Evolutionary conservation across 805 yeast genomes (phyloP).

Genomic region (Zygotorulaspora florentina): DNA sequence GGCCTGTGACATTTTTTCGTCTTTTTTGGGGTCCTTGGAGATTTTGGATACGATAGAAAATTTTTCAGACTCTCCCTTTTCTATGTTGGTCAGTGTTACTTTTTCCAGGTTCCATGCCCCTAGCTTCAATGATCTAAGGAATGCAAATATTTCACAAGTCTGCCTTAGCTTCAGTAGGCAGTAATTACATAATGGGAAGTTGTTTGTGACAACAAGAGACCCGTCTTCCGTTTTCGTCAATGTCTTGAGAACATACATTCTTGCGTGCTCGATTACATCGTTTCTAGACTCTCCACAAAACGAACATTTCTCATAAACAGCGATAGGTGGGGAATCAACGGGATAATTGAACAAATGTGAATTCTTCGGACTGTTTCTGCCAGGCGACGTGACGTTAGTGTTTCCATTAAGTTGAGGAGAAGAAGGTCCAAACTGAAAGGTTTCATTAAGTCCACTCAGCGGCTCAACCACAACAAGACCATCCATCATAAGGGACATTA

Average conservation of each 20-base stretch:
- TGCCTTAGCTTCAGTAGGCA: constrained; percentile 78
- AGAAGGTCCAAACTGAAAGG: constrained; percentile 43
- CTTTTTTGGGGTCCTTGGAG: constrained; percentile 13
- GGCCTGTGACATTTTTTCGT: constrained; percentile 23
- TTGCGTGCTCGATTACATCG: constrained; percentile 68
- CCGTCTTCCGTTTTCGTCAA: constrained; percentile 35
- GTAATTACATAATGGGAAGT: constrained; percentile 72
- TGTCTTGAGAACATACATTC: constrained; percentile 65
- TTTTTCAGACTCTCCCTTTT: constrained; percentile 15
- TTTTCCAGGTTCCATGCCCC: constrained; percentile 57
- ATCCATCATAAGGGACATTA: constrained; percentile 67
- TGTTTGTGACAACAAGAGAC: constrained; percentile 27
- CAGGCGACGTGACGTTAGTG: neutral
- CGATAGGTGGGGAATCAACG: constrained; percentile 59
- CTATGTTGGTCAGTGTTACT: constrained; percentile 25
- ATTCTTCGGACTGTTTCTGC: constrained; percentile 20
- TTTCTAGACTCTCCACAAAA: constrained; percentile 78
- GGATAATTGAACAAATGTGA: constrained; percentile 43
- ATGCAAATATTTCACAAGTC: constrained; percentile 77
- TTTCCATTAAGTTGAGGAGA: constrained; percentile 9
- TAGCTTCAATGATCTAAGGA: constrained; percentile 58
- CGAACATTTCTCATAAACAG: constrained; percentile 70
- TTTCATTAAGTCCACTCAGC: constrained; percentile 74
- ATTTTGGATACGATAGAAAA: constrained; percentile 15
- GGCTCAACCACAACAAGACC: constrained; percentile 85